Evolutionary conservation across 805 yeast species (phyloP).

Genomic region (Candida chilensis): DNA sequence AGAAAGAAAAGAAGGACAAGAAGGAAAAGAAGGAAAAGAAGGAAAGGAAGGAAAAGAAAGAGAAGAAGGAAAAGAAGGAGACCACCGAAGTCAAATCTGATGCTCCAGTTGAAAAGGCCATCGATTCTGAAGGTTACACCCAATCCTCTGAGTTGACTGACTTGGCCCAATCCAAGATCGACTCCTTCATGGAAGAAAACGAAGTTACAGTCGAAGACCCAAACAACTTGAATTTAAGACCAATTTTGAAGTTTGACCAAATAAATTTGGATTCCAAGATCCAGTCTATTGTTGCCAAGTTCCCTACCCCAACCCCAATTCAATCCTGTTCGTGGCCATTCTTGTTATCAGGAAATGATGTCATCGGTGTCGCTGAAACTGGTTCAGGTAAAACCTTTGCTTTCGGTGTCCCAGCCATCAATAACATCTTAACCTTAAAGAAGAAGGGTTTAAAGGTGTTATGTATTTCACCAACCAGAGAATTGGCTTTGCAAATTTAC

Average conservation of each 20-base stretch:
- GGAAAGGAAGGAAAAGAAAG: conserved; percentile 23
- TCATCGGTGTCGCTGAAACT: conserved; percentile 96
- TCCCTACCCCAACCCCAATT: conserved; percentile 91
- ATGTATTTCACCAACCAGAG: conserved; percentile 94
- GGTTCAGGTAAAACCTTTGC: conserved; percentile 98
- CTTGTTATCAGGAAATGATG: conserved; percentile 68
- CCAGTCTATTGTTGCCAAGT: conserved; percentile 53
- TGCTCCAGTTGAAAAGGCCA: conserved; percentile 4
- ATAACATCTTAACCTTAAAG: conserved; percentile 43
- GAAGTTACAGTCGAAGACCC: conserved; percentile 79
- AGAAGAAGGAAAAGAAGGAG: conserved; percentile 10
- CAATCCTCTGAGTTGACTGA: conserved; percentile 28
- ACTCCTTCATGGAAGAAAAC: conserved; percentile 54
- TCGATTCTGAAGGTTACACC: too few species aligned
- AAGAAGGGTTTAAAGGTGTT: conserved; percentile 59
- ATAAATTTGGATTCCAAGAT: conserved; percentile 46
- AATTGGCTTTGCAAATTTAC: conserved; percentile 87
- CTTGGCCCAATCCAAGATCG: conserved; percentile 46
- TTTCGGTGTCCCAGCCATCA: conserved; percentile 94
- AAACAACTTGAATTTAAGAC: conserved; percentile 40
- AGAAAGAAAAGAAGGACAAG: conserved; percentile 21
- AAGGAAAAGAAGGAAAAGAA: conserved; percentile 29
- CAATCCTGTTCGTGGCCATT: conserved; percentile 96
- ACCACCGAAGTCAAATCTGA: conserved; percentile 1
- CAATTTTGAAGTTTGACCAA: conserved; percentile 60